phyloP scores from a whole-genome alignment of 202 grass and related monocot genomes.

The Schoenoplectus triqueter region DNA sequence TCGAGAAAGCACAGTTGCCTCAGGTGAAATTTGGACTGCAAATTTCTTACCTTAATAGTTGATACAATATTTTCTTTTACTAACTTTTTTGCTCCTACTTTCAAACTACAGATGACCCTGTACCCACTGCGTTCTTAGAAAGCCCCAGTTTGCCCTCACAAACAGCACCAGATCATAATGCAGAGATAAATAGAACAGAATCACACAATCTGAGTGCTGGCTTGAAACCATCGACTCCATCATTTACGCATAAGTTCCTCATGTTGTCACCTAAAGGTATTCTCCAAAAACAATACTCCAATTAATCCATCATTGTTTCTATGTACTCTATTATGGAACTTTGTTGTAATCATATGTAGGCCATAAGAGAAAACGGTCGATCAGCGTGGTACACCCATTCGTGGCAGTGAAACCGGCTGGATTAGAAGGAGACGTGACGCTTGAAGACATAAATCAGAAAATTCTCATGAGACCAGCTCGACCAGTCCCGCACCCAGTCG shows the following conservation, averaged over 20 bases:
- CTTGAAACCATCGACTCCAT: background rate
- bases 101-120: slow-evolving; percentile 27
- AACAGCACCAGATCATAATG: slow-evolving; percentile 29
- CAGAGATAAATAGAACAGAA: slow-evolving; percentile 23
- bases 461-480: slow-evolving; percentile 72
- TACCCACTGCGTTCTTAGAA: slow-evolving; percentile 13
- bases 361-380: slow-evolving; percentile 32
- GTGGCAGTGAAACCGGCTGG: slow-evolving; percentile 75
- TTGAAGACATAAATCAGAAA: slow-evolving; percentile 76
- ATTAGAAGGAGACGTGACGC: slow-evolving; percentile 59
- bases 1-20: slow-evolving; percentile 25
- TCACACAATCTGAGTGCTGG: background rate
- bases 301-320: slow-evolving; percentile 9
- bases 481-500: slow-evolving; percentile 83
- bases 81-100: slow-evolving; percentile 14
- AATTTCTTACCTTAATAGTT: background rate
- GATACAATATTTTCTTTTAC: background rate
- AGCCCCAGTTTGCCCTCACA: slow-evolving; percentile 29
- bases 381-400: slow-evolving; percentile 65
- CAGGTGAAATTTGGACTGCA: slow-evolving; percentile 29
- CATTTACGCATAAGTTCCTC: background rate
- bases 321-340: background rate
- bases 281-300: background rate
- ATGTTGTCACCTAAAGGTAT: slow-evolving; percentile 14
- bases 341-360: slow-evolving; percentile 15